Base-by-base conservation (phyloP, 129 eudicot genomes). In the Centaurea solstitialis region DNA sequence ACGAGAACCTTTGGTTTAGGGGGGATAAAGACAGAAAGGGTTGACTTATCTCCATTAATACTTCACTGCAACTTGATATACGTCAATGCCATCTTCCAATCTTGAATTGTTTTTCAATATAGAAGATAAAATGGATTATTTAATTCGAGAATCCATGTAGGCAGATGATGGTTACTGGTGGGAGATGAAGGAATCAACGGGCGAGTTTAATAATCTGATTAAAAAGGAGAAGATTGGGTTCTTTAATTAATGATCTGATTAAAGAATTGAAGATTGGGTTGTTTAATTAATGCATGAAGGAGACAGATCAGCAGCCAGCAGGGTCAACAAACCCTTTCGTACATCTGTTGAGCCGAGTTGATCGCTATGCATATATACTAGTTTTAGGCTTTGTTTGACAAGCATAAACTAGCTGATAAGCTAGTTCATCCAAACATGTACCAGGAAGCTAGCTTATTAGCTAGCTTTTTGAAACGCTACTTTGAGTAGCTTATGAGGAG, bases 1-100 rank as follows among this genome's bases (percentile, higher is more conserved):
- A 85, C 91, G 91, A 88, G 89, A 84, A 39, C 67, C 70, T 81
- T 35, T 82, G 77, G 59, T 50, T 72, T 67, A 40, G 41, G 68
- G 59, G 40, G 41, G 69, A 26, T 74, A 73, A 87, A 76, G 89
- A 81, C 83, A 84, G 69, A 82, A 79, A 66, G 80, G 35, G 88
- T 85, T 88, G 87, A 85, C 91, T 88, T 85, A 35, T 61, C 66
- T 62, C 40, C 62, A 69, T 81, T 76, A 82, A 72, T 28, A 66
- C 70, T 57, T 84, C 75, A 38, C 45, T 70, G 86, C 77, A 83
- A 75, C 82, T 86, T 70, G 76, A 47, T 4, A 50, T n/a, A 13
- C 62, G 62, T 57, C 65, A 57, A 57, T 57, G 65, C 3, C 78
- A 35, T 72, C 61, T 17, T 26, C 22, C 28, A 68, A 70, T 45